Base-by-base conservation (phyloP, 73 alveolate species). In the Symbiodinium pilosum region DNA sequence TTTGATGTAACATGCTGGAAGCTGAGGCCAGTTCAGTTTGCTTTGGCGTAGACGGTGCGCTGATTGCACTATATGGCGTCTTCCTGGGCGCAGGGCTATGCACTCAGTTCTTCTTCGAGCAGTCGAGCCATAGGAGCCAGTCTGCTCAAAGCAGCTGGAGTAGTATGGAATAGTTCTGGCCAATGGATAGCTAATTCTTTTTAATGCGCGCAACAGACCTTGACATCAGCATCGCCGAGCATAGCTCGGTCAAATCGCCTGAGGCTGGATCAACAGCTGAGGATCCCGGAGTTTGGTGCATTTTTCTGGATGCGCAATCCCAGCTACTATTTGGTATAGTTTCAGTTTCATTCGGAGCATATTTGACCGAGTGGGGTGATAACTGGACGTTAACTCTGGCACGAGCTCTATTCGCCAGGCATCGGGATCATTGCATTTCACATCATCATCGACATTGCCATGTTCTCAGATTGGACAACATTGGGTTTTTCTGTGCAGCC, bases 21-120 rank as follows among this genome's bases (percentile, higher is more conserved):
- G 26, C 43, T 54, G 6, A 89, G 96, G 98, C 98, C 40, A 92
- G 98, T 51, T 92, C 98, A 51, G 98, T 92, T n/a, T 92, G 98
- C 87, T 92, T 92, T 64, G 98, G 98, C n/a, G 92, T 92, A 38
- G 98, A 92, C 39, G 98, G 98, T 38, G 98, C 98, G 36, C 83
- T 92, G 68, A 92, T 92, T 34, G 98, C 98, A 24, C 84, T 92
- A n/a, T 92, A 92, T 21, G 98, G 92, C 36, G 92, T 92, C 68
- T 92, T 92, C 86, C 64, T 92, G 84, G 98, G 98, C 43, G 98
- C 98, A 0, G 98, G 92, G 96, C 77, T 18, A 28, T 47, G 96
- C 36, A 30, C 75, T 9, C 91, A n/a, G 81, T 26, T 38, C 81
- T 24, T 5, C 39, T 14, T n/a, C n/a, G n/a, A n/a, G n/a, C n/a